phyloP scores from a whole-genome alignment of 441 rosid genomes.

The Geranium incanum region DNA sequence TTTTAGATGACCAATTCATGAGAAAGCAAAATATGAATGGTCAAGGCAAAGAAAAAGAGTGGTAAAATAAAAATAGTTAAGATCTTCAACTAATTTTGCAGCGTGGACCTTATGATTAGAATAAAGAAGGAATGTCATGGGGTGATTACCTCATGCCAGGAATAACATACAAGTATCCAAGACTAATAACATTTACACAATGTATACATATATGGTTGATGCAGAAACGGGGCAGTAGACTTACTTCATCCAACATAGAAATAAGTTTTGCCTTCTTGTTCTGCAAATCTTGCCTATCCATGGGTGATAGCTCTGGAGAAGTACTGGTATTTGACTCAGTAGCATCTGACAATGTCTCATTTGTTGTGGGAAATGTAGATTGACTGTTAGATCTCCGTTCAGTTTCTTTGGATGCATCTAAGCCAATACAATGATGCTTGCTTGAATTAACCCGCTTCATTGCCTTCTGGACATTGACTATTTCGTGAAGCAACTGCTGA shows the following conservation, averaged over 20 bases:
- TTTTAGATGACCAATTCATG: not conserved
- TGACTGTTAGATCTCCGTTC: slow-evolving; percentile 6
- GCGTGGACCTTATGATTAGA: too few species aligned
- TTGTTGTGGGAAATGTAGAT: too few species aligned
- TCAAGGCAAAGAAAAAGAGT: not conserved
- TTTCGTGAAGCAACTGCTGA: slow-evolving; percentile 67
- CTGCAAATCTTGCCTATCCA: slow-evolving; percentile 65
- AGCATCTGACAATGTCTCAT: not conserved
- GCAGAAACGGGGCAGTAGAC: not conserved
- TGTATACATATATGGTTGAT: too few species aligned
- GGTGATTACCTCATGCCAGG: not conserved
- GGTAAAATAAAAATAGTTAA: not conserved
- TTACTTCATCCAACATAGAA: slow-evolving; percentile 77
- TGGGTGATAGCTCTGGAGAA: slow-evolving; percentile 44
- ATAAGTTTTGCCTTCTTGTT: slow-evolving; percentile 64
- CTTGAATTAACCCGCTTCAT: slow-evolving; percentile 40
- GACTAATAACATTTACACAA: not conserved
- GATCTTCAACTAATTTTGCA: not conserved
- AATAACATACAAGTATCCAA: slow-evolving; percentile 3
- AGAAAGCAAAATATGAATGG: not conserved
- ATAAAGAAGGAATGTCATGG: too few species aligned
- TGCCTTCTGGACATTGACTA: slow-evolving; percentile 53
- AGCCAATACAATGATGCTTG: slow-evolving; percentile 26
- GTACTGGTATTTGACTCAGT: slow-evolving; percentile 27
- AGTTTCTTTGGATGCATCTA: slow-evolving; percentile 28